A percentile compares a stretch with the other conserved stretches of the same genome.
Evolutionary conservation across 129 eudicot genomes (phyloP).

Genomic region (Saposhnikovia divaricata): DNA sequence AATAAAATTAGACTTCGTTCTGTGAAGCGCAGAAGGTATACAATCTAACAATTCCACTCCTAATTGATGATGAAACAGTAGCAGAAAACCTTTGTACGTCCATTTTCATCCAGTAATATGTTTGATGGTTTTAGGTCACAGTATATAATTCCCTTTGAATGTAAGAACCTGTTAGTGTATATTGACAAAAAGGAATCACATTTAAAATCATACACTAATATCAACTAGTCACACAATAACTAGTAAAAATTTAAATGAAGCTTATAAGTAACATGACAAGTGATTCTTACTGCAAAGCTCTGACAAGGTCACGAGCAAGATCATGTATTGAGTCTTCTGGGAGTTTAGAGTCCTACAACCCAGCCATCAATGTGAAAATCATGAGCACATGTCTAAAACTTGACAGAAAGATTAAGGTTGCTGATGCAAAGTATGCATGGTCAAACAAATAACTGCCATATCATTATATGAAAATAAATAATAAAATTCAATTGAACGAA

Average conservation of each 20-base stretch:
- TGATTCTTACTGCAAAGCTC: slow-evolving; percentile 73
- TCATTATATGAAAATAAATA: neutral
- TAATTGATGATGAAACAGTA: slow-evolving; percentile 1
- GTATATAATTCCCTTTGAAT: slow-evolving; percentile 86
- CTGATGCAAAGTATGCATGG: neutral
- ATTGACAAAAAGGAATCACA: slow-evolving; percentile 18
- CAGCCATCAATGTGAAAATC: slow-evolving; percentile 9
- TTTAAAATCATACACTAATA: slow-evolving; percentile 3
- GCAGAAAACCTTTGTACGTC: slow-evolving; percentile 72
- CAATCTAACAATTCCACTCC: slow-evolving; percentile 2
- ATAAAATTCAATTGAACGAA: neutral
- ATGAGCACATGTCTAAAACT: neutral
- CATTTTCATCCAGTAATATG: slow-evolving; percentile 87
- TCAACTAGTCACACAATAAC: neutral
- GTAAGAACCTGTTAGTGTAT: slow-evolving; percentile 52
- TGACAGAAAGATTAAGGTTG: neutral
- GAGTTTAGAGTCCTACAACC: slow-evolving; percentile 70
- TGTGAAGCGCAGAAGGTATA: neutral
- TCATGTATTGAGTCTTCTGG: slow-evolving; percentile 97
- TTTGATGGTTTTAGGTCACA: slow-evolving; percentile 96
- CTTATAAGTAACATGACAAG: slow-evolving; percentile 14
- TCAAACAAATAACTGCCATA: neutral
- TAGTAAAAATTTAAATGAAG: slow-evolving; percentile 6
- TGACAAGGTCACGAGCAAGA: slow-evolving; percentile 71
- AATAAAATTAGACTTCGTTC: slow-evolving; percentile 9